Percentiles rank a stretch among this genome's conserved stretches.
These are phyloP conservation scores for Thalassiosira profunda DNA, from an alignment of 108 stramenopile genomes.

Conservation along the genomic window DNA sequence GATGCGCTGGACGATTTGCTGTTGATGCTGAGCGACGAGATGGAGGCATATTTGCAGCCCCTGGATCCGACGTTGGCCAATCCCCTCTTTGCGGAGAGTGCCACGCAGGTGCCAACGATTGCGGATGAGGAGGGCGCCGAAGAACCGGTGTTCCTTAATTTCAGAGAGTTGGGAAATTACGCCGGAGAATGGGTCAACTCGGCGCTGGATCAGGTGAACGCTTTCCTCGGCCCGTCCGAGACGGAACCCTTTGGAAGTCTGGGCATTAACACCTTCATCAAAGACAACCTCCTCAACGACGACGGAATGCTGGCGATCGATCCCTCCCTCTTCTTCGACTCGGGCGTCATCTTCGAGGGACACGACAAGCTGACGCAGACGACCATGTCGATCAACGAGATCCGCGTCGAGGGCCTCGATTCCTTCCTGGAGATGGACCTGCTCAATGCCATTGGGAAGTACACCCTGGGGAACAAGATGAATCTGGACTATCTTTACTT, in stretches of 20 bases:
- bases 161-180: conserved; percentile 9
- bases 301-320: conserved; percentile 43
- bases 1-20: conserved; percentile 13
- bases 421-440: conserved; percentile 31
- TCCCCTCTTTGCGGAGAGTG: conserved; percentile 15
- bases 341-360: neutral
- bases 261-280: conserved; percentile 16
- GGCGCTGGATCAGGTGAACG: neutral
- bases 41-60: conserved; percentile 8
- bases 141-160: conserved; percentile 17
- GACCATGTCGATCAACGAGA: conserved; percentile 20
- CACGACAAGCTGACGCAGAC: conserved; percentile 21
- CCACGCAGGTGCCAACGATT: conserved; percentile 2
- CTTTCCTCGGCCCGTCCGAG: neutral
- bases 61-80: neutral
- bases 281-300: conserved; percentile 31
- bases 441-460: conserved; percentile 43
- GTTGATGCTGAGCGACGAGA: neutral
- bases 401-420: conserved; percentile 50
- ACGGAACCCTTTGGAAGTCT: neutral
- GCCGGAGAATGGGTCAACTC: neutral
- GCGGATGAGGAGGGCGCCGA: conserved; percentile 3
- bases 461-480: conserved; percentile 40
- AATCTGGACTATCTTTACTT: conserved; percentile 42
- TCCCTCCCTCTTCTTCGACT: conserved; percentile 12